Evolutionary conservation across 768 basidiomycete species (phyloP).

Genomic region (Termitomyces titanicus): DNA sequence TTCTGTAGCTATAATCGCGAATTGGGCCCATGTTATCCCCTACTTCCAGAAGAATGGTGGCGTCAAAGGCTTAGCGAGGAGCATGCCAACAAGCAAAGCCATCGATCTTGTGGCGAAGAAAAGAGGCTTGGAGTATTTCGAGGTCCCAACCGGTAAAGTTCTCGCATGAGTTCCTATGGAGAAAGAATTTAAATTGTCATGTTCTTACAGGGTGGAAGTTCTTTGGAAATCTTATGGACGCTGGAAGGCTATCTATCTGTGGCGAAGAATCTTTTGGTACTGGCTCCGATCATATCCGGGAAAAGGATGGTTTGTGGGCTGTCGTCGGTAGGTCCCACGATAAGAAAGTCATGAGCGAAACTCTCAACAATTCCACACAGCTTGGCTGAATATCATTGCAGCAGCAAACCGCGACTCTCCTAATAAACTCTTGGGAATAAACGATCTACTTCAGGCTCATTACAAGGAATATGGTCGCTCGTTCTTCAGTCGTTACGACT

Average conservation of each 20-base stretch:
- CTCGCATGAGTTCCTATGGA: neutral
- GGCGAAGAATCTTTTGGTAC: slow-evolving; percentile 99
- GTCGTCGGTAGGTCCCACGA: slow-evolving; percentile 60
- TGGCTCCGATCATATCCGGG: slow-evolving; percentile 99
- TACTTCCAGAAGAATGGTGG: slow-evolving; percentile 89
- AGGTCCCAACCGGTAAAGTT: slow-evolving; percentile 84
- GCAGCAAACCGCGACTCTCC: slow-evolving; percentile 79
- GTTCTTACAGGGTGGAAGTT: slow-evolving; percentile 87
- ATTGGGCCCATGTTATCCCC: slow-evolving; percentile 90
- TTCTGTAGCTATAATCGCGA: slow-evolving; percentile 97
- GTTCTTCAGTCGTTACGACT: slow-evolving; percentile 99
- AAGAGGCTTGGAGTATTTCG: slow-evolving; percentile 89
- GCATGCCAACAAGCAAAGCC: slow-evolving; percentile 97
- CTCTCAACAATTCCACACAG: slow-evolving; percentile 33
- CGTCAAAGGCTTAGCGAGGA: slow-evolving; percentile 92
- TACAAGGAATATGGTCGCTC: slow-evolving; percentile 93
- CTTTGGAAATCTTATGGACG: slow-evolving; percentile 99
- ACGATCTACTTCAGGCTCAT: slow-evolving; percentile 83
- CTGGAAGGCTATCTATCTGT: slow-evolving; percentile 94
- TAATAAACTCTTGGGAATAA: slow-evolving; percentile 81
- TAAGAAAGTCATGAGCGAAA: neutral
- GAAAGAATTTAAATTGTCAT: neutral
- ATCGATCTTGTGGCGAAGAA: slow-evolving; percentile 95
- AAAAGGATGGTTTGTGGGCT: slow-evolving; percentile 99
- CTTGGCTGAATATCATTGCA: slow-evolving; percentile 96